These are phyloP conservation scores for Strigomonas galati DNA, from an alignment of 208 protist species.

Conservation along the genomic window DNA sequence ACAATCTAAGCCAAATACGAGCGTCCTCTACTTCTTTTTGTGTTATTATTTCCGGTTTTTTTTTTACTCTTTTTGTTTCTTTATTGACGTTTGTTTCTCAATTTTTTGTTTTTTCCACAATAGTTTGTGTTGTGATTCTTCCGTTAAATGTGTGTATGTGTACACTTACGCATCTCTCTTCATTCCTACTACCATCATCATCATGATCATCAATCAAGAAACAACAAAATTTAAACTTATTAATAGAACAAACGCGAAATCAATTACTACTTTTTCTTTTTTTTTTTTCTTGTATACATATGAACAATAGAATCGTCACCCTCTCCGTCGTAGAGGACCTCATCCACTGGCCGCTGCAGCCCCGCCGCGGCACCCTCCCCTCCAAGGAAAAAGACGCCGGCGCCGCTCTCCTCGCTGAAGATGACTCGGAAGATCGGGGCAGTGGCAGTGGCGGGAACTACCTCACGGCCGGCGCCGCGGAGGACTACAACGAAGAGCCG, in stretches of 20 bases:
- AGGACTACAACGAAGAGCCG: constrained; percentile 46
- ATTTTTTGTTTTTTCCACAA: constrained; percentile 5
- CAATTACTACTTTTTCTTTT: too few relatives aligned
- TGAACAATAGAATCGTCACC: constrained; percentile 63
- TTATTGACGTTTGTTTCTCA: constrained; percentile 6
- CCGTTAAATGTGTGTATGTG: too few relatives aligned
- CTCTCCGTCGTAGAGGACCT: constrained; percentile 77
- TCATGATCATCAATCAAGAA: not conserved
- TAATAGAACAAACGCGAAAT: too few relatives aligned
- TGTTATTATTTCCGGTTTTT: not conserved
- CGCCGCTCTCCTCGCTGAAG: not conserved
- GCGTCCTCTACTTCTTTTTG: too few relatives aligned
- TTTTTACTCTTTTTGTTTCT: constrained; percentile 5
- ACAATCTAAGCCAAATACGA: too few relatives aligned
- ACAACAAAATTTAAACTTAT: too few relatives aligned
- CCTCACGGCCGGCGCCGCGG: constrained; percentile 33
- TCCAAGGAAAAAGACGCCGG: not conserved
- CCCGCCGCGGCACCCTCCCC: constrained; percentile 21
- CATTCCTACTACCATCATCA: too few relatives aligned
- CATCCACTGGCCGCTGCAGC: constrained; percentile 59
- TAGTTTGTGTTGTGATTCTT: not conserved
- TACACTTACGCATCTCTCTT: too few relatives aligned
- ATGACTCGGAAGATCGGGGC: not conserved
- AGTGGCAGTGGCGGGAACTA: not conserved
- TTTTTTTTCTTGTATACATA: constrained; percentile 12